Conservation (phyloP, 2,329 filamentous ascomycete genomes). For the Lecanicillium sp. region DNA sequence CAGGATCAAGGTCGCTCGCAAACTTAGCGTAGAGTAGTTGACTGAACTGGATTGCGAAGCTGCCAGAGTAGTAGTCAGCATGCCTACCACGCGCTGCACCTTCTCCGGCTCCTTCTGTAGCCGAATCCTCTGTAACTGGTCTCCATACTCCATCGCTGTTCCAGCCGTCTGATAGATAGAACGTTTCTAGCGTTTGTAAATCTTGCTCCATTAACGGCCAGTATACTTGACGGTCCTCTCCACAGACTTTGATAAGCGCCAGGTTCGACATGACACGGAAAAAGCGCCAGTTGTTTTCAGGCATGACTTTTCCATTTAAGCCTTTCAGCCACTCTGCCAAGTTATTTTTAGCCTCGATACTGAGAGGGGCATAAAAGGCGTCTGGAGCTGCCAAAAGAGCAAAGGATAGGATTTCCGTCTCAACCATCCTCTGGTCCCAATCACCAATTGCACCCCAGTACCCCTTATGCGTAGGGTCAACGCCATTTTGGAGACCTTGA, state of each 20-base stretch:
- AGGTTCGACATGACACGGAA: conserved; percentile 43
- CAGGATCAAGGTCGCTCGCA: conserved; percentile 30
- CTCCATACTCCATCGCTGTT: conserved; percentile 36
- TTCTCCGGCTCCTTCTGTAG: conserved; percentile 8
- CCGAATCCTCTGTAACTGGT: conserved; percentile 13
- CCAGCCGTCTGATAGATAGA: conserved; percentile 38
- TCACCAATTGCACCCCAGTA: conserved; percentile 40
- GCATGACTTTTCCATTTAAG: conserved; percentile 36
- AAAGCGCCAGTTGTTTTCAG: conserved; percentile 43
- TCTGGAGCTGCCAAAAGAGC: conserved; percentile 35
- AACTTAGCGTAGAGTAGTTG: conserved; percentile 38
- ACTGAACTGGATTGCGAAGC: conserved; percentile 44
- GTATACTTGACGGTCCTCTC: conserved; percentile 24
- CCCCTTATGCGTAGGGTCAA: conserved; percentile 23
- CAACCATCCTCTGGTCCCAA: conserved; percentile 45
- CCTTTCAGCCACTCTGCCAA: conserved; percentile 31
- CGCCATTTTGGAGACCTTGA: conserved; percentile 21
- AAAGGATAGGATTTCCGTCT: conserved; percentile 42
- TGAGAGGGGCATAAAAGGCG: conserved; percentile 22
- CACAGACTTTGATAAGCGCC: conserved; percentile 32
- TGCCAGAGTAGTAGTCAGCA: conserved; percentile 45
- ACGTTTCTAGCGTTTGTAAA: conserved; percentile 33
- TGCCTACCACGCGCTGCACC: conserved; percentile 23
- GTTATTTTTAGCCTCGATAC: conserved; percentile 21
- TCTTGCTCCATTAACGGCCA: conserved; percentile 30